Percentiles rank a stretch among this genome's conserved stretches.
Evolutionary conservation across 805 yeast species (phyloP).

Genomic region (Wickerhamiella kurtzmanii): DNA sequence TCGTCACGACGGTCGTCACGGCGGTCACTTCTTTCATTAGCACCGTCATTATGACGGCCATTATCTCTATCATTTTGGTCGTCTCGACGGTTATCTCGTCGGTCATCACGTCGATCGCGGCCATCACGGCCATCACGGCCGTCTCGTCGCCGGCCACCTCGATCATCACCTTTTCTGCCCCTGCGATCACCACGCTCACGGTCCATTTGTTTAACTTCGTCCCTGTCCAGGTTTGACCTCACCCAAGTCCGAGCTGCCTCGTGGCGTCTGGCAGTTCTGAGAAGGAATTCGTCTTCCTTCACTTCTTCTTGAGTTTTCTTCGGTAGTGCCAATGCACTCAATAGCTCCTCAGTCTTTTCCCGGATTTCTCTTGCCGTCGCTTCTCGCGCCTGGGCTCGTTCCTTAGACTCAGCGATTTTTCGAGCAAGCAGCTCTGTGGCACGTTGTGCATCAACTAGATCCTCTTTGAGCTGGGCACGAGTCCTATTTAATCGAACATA

Average conservation of each 20-base stretch:
- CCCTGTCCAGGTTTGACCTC: no score
- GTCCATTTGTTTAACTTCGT: no score
- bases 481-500: neutral
- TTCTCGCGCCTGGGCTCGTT: neutral
- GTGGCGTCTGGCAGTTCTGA: neutral
- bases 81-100: no score
- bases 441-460: neutral
- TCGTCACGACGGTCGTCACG: neutral
- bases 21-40: no score
- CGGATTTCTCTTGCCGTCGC: neutral
- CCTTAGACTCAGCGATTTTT: neutral
- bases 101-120: neutral
- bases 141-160: neutral
- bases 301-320: neutral
- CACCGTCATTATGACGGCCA: no score
- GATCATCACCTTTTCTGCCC: neutral
- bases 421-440: no score
- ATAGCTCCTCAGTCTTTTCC: neutral
- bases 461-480: neutral
- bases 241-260: neutral
- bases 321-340: neutral
- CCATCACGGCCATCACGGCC: neutral
- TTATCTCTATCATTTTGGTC: no score
- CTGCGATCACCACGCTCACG: neutral
- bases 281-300: neutral